These are phyloP conservation scores for Diphasiastrum complanatum DNA, from an alignment of 83 land plant species.

Conservation along the genomic window DNA sequence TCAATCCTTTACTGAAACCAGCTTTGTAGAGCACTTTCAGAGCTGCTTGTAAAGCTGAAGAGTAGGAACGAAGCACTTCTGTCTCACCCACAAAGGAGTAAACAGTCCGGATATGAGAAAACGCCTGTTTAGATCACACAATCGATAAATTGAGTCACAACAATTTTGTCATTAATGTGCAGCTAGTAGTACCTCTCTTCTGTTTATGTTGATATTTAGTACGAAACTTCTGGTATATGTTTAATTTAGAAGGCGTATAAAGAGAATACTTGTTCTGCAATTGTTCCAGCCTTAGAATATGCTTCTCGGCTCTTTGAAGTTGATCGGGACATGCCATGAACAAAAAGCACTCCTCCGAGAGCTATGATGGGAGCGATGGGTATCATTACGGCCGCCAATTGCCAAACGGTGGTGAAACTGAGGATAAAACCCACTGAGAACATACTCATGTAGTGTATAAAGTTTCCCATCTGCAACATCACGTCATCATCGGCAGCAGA, in stretches of 20 bases:
- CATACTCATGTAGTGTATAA: slow-evolving; percentile 68
- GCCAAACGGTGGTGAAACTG: slow-evolving; percentile 72
- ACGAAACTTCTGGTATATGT: not conserved
- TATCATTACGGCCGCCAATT: slow-evolving; percentile 58
- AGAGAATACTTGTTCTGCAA: slow-evolving; percentile 60
- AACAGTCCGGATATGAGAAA: slow-evolving; percentile 82
- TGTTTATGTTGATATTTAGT: not conserved
- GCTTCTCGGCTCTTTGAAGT: slow-evolving; percentile 80
- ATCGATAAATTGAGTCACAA: not conserved
- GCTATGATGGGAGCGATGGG: slow-evolving; percentile 77
- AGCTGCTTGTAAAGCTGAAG: slow-evolving; percentile 62
- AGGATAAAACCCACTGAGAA: slow-evolving; percentile 77
- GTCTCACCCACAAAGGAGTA: slow-evolving; percentile 81
- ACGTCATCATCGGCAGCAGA: too few species aligned
- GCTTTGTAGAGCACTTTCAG: slow-evolving; percentile 70
- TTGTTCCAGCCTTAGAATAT: slow-evolving; percentile 70
- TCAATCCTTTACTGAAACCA: slow-evolving; percentile 84
- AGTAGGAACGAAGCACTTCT: slow-evolving; percentile 54
- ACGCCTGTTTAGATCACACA: slow-evolving; percentile 31
- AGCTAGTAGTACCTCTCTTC: not conserved
- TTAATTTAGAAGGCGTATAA: not conserved
- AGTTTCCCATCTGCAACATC: slow-evolving; percentile 61
- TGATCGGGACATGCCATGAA: slow-evolving; percentile 62
- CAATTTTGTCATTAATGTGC: not conserved
- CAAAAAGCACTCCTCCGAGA: slow-evolving; percentile 71